Evolutionary conservation across 257 asterid genomes (phyloP), one percentile per base, ranked within the genome.

Genomic region (Capsicum baccatum): DNA sequence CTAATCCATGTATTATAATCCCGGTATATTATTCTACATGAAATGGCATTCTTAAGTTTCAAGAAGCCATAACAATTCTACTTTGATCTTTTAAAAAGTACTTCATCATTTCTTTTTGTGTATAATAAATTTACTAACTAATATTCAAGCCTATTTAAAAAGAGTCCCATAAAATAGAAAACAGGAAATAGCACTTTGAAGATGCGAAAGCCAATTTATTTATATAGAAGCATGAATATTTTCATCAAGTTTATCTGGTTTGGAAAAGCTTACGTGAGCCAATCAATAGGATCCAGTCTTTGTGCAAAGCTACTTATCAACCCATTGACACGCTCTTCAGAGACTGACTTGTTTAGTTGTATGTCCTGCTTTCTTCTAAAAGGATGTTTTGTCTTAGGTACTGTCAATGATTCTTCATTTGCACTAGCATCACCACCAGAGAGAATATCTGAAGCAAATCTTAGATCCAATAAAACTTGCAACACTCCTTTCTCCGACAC

Each of bases 231-330:
- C 82, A 54, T 33, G 66, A 55, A 54, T 14, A 26, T 78, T 54
- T 54, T 78, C 66, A 39, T 83, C 3, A 3, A 69, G 58, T 55
- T 60, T 83, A 54, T 71, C 58, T 3, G 56, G 48, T 56, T 55
- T 14, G 55, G 50, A 86, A 88, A 85, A 89, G 88, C 98, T 87
- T 94, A 97, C 98, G 98, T 97, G 85, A 92, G 98, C 99, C 99
- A 97, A 85, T 97, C 98, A 58, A 97, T 97, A 84, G 98, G 99
- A 88, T 97, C 99, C 90, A 97, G 88, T 82, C 89, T 91, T 68
- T 93, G 94, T 56, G 98, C 91, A 69, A 97, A 91, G 83, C 87
- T 92, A 87, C 89, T 84, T 37, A 92, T 87, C 92, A 93, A 87
- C 88, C 85, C 87, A 80, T 85, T 89, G 54, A 91, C 87, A 19